A percentile compares a stretch with the other conserved stretches of the same genome.
These are phyloP conservation scores for Amoeboaphelidium protococcarum DNA, from an alignment of 371 early-diverging fungal genomes.

Conservation along the genomic window DNA sequence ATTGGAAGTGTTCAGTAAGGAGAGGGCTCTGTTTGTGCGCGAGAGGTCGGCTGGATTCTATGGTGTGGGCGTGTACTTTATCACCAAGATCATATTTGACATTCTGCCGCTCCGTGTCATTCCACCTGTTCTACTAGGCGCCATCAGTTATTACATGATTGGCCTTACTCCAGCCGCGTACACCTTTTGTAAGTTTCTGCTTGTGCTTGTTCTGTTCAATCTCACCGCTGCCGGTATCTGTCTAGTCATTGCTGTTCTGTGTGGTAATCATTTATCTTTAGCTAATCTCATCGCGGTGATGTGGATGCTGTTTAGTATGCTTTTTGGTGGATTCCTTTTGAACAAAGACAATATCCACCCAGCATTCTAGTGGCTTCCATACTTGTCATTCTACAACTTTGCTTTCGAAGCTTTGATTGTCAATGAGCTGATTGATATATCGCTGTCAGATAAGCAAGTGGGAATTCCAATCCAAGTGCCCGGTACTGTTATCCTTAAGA, in stretches of 20 bases:
- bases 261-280: slow-evolving; percentile 37
- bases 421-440: slow-evolving; percentile 49
- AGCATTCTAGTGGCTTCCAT: slow-evolving; percentile 42
- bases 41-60: slow-evolving; percentile 71
- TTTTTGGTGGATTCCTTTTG: slow-evolving; percentile 64
- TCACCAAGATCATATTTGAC: slow-evolving; percentile 51
- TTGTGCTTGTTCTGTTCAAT: slow-evolving; percentile 64
- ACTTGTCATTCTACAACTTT: slow-evolving; percentile 58
- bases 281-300: slow-evolving; percentile 49
- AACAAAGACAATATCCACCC: slow-evolving; percentile 44
- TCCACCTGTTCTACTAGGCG: slow-evolving; percentile 55
- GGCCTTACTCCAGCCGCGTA: slow-evolving; percentile 25
- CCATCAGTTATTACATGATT: slow-evolving; percentile 61
- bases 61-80: slow-evolving; percentile 38
- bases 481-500: slow-evolving; percentile 51
- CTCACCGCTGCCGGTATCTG: slow-evolving; percentile 50
- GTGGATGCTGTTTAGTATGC: slow-evolving; percentile 59
- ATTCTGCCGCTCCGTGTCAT: slow-evolving; percentile 45
- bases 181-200: slow-evolving; percentile 35
- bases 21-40: slow-evolving; percentile 43
- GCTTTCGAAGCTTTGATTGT: slow-evolving; percentile 66
- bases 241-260: slow-evolving; percentile 39
- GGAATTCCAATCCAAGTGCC: slow-evolving; percentile 53
- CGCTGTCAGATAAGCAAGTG: slow-evolving; percentile 44
- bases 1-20: slow-evolving; percentile 24